phyloP scores from a whole-genome alignment of 225 moss, liverwort and hornwort genomes.

The Neckera pumila region DNA sequence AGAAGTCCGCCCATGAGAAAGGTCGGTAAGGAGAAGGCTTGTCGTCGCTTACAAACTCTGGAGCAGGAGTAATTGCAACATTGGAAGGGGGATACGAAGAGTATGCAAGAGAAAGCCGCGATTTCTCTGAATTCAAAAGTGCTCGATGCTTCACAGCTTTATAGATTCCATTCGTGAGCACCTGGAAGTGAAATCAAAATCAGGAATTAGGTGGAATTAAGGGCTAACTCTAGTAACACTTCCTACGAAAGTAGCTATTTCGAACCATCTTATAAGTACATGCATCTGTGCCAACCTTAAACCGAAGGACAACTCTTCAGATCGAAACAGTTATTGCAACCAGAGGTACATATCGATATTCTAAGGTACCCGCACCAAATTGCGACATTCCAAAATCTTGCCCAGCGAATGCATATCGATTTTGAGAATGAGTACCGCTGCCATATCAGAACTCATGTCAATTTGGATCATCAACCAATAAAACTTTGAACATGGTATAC shows the following conservation, averaged over 20 bases:
- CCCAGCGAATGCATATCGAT: background rate
- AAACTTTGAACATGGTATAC: background rate
- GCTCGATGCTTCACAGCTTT: background rate
- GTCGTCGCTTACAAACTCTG: background rate
- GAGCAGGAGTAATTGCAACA: background rate
- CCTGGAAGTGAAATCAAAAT: background rate
- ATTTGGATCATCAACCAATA: background rate
- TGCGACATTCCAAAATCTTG: background rate
- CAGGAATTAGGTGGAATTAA: background rate
- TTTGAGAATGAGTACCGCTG: background rate
- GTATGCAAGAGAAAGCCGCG: background rate
- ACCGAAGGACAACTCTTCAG: background rate
- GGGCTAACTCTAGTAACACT: background rate
- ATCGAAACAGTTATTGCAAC: background rate
- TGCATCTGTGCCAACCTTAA: background rate
- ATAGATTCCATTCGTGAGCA: background rate
- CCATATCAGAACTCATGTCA: background rate
- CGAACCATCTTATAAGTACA: background rate
- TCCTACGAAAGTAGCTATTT: background rate
- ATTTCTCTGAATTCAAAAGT: background rate
- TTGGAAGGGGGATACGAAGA: background rate
- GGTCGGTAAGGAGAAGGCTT: constrained; percentile 5
- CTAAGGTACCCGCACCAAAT: background rate
- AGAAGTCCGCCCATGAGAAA: constrained; percentile 1
- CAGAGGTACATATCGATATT: background rate